phyloP scores from a whole-genome alignment of 306 rosid species.

The Macrotyloma uniflorum region DNA sequence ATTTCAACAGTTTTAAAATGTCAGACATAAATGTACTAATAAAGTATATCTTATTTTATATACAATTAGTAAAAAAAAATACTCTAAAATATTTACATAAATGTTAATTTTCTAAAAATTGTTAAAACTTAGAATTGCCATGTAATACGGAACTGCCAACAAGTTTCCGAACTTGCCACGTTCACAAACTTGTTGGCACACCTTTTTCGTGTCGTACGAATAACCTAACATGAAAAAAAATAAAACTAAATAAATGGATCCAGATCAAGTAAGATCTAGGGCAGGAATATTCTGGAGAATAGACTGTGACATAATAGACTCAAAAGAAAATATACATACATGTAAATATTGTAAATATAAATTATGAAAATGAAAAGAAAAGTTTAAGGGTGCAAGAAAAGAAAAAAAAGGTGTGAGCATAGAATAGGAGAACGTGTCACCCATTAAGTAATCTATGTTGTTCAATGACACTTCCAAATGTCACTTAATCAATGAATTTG shows the following conservation, averaged over 20 bases:
- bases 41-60: neutral
- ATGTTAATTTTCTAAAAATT: neutral
- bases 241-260: neutral
- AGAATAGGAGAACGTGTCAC: neutral
- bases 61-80: too few species aligned
- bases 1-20: too few species aligned
- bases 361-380: neutral
- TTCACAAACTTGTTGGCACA: neutral
- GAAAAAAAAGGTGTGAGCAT: neutral
- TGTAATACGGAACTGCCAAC: too few species aligned
- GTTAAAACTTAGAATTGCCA: too few species aligned
- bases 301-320: neutral
- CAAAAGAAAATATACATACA: neutral
- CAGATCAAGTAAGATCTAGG: neutral
- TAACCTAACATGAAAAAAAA: neutral
- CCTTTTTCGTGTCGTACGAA: neutral
- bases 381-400: neutral
- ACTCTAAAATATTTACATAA: too few species aligned
- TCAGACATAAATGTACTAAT: neutral
- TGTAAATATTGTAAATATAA: neutral
- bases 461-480: neutral
- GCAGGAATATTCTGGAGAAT: slow-evolving; percentile 11
- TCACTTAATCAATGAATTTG: neutral
- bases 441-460: neutral
- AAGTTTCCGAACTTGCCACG: too few species aligned